Evolutionary conservation across 2,329 filamentous ascomycete species (phyloP).

Genomic region (Davidsoniella virescens): DNA sequence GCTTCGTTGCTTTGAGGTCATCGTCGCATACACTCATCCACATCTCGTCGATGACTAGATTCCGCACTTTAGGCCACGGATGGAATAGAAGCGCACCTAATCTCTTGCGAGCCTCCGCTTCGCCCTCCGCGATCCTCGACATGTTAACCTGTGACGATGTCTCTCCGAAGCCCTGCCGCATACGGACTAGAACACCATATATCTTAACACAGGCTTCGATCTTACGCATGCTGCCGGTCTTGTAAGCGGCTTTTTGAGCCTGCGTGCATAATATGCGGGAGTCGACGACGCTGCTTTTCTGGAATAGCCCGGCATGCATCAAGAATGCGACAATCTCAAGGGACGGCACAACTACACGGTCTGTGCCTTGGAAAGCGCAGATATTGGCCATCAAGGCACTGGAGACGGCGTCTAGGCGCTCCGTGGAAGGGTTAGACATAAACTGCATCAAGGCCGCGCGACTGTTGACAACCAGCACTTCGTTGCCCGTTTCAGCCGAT

Average conservation of each 20-base stretch:
- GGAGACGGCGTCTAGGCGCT: constrained; percentile 25
- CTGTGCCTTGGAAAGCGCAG: constrained; percentile 36
- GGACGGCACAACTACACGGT: constrained; percentile 57
- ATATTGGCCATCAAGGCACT: constrained; percentile 39
- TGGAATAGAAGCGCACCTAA: constrained; percentile 60
- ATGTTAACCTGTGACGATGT: constrained; percentile 6
- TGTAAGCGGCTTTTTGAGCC: constrained; percentile 66
- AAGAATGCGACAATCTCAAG: constrained; percentile 67
- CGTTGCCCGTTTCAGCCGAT: constrained; percentile 63
- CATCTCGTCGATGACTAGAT: constrained; percentile 42
- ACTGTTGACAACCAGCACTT: constrained; percentile 54
- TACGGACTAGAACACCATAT: constrained; percentile 51
- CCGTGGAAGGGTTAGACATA: constrained; percentile 24
- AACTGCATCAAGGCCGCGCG: constrained; percentile 46
- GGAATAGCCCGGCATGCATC: constrained; percentile 43
- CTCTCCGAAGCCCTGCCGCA: constrained; percentile 14
- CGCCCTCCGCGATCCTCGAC: constrained; percentile 16
- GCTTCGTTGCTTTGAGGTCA: constrained; percentile 18
- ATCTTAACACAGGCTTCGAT: constrained; percentile 65
- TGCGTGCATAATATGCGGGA: constrained; percentile 47
- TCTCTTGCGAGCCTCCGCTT: constrained; percentile 45
- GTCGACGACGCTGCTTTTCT: constrained; percentile 24
- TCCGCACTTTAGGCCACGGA: constrained; percentile 62
- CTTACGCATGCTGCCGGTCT: constrained; percentile 66
- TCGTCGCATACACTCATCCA: constrained; percentile 29